Base-by-base conservation (phyloP, 192 early-diverging fungal genomes). In the Backusella liffmaniae region DNA sequence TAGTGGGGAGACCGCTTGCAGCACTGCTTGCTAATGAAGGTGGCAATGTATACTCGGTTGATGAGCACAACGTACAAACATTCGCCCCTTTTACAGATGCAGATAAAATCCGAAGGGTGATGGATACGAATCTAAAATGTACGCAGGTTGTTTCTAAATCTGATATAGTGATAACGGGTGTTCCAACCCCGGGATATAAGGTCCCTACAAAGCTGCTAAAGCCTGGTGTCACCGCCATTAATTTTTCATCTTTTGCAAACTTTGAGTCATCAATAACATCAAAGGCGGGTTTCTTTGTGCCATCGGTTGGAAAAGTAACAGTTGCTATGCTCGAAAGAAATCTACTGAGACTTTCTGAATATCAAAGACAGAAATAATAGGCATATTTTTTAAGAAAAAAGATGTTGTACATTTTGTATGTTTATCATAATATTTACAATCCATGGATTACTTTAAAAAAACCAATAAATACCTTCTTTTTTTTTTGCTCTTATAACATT, bases 291-390 rank as follows among this genome's bases (percentile, higher is more conserved):
- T 96, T 97, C 79, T 99, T 93, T 81, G 96, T 99, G 53, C 96
- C 96, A 0, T 91, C 92, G 1, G 94, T 99, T 16, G 98, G 98
- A 46, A 98, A 99, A 81, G 98, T 98, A 68, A 99, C 98, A 4
- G 95, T 99, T 18, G 94, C 96, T n/a, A 99, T 99, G 98, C 87
- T 99, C 30, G 91, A 98, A 87, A 88, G 97, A 77, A 99, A 99
- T 80, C 83, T 99, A 66, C 78, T 98, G 41, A 88, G 97, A 29
- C 87, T 98, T 39, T 90, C 92, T 81, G 91, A 92, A 77, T 94
- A 94, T 81, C 87, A 88, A 71, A 51, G 76, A 23, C 68, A 76
- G 6, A n/a, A 23, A 69, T 23, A 67, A 32, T 21, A 36, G 6
- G 6, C 35, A 41, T 59, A 18, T 21, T 23, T 21, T 21, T 56